Conservation (phyloP, 2,329 filamentous ascomycete genomes). For the Rutstroemia sp. region DNA sequence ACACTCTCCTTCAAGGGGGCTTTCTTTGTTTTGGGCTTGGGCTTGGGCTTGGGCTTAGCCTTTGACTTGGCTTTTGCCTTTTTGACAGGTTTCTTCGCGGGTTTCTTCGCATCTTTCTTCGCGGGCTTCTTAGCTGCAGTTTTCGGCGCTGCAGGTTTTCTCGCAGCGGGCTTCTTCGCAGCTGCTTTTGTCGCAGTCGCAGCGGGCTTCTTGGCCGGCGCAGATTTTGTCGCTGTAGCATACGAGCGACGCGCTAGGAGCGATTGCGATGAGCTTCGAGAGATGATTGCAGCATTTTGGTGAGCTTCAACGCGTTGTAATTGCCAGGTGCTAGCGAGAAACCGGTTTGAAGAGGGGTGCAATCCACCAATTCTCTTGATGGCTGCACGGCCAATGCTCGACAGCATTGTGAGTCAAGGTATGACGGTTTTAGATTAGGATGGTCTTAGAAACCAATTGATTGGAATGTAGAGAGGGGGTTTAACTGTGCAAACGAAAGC, state of each 20-base stretch:
- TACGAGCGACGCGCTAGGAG: conserved; percentile 15
- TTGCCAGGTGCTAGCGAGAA: conserved; percentile 18
- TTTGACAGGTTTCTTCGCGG: background rate
- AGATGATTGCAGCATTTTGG: conserved; percentile 12
- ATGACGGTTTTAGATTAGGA: background rate
- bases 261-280: conserved; percentile 9
- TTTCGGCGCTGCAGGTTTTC: background rate
- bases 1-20: conserved; percentile 1
- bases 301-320: conserved; percentile 20
- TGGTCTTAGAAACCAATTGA: background rate
- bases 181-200: conserved; percentile 23
- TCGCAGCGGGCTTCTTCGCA: conserved; percentile 7
- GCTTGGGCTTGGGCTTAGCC: conserved; percentile 15
- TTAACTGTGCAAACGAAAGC: background rate
- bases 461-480: conserved; percentile 3
- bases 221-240: conserved; percentile 23
- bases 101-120: conserved; percentile 12
- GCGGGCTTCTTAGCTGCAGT: background rate
- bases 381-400: conserved; percentile 27
- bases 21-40: background rate
- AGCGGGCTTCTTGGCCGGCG: conserved; percentile 4
- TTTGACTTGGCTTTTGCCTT: conserved; percentile 20
- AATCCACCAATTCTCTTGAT: conserved; percentile 21
- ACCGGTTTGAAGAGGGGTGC: conserved; percentile 22
- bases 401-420: conserved; percentile 25